phyloP scores from a whole-genome alignment of 306 rosid species.

The Crotalaria pallida region DNA sequence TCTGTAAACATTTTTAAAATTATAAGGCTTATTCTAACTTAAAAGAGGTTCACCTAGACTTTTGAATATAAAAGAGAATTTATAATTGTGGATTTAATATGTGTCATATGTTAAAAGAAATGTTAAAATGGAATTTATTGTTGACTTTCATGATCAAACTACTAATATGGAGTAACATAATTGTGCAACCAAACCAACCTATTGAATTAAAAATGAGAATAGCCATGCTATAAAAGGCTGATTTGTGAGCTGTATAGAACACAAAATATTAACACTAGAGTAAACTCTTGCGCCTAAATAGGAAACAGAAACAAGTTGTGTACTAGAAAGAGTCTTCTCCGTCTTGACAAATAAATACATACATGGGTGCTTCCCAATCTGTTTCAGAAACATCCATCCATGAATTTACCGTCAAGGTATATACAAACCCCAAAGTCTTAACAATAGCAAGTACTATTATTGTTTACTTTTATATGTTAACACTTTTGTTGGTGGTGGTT shows the following conservation, averaged over 20 bases:
- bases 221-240: slow-evolving; percentile 24
- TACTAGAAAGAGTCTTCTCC: neutral
- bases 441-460: neutral
- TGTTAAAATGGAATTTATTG: neutral
- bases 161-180: too few species aligned
- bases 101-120: neutral
- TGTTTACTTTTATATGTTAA: neutral
- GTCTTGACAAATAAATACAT: neutral
- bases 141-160: slow-evolving; percentile 3
- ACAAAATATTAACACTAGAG: neutral
- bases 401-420: slow-evolving; percentile 84
- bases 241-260: neutral
- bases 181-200: neutral
- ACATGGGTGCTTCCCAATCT: slow-evolving; percentile 80
- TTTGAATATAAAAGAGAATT: too few species aligned
- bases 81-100: neutral
- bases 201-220: neutral
- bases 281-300: neutral
- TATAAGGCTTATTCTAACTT: too few species aligned
- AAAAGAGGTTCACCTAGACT: too few species aligned
- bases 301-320: neutral
- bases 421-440: neutral
- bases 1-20: too few species aligned
- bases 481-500: neutral
- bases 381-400: slow-evolving; percentile 58